Percentiles rank a stretch among this genome's conserved stretches.
Evolutionary conservation across 345 rosid species (phyloP).

Genomic region (Eucalyptus erythrocorys): DNA sequence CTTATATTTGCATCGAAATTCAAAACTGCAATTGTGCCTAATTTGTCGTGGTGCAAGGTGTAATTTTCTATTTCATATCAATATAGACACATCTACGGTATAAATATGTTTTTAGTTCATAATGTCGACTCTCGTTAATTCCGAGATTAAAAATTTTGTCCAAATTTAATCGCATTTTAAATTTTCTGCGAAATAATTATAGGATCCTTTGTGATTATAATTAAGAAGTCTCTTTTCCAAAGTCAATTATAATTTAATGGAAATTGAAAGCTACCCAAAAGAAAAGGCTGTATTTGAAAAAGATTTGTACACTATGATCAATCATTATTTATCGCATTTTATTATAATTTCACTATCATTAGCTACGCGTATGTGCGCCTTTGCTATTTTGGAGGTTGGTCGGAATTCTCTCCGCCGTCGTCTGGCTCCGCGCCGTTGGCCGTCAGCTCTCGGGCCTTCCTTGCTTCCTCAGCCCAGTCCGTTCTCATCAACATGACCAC

Average conservation of each 20-base stretch:
- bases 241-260: not conserved
- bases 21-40: too few relatives aligned
- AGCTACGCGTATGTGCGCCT: not conserved
- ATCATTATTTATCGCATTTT: not conserved
- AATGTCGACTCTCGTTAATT: not conserved
- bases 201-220: not conserved
- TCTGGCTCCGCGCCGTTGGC: not conserved
- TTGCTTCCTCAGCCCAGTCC: conserved; percentile 25
- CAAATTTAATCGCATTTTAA: not conserved
- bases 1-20: too few relatives aligned
- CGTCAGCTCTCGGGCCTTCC: conserved; percentile 26
- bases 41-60: too few relatives aligned
- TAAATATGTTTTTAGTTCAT: not conserved
- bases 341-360: not conserved
- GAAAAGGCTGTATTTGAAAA: not conserved
- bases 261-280: not conserved
- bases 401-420: too few relatives aligned
- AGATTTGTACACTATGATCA: not conserved
- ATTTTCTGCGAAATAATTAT: not conserved
- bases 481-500: conserved; percentile 15
- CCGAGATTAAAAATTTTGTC: not conserved
- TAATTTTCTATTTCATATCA: too few relatives aligned
- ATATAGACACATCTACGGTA: too few relatives aligned
- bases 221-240: not conserved
- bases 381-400: not conserved